These are phyloP conservation scores for Dactylellina cionopaga DNA, from an alignment of 2,329 filamentous ascomycete genomes.

Conservation along the genomic window DNA sequence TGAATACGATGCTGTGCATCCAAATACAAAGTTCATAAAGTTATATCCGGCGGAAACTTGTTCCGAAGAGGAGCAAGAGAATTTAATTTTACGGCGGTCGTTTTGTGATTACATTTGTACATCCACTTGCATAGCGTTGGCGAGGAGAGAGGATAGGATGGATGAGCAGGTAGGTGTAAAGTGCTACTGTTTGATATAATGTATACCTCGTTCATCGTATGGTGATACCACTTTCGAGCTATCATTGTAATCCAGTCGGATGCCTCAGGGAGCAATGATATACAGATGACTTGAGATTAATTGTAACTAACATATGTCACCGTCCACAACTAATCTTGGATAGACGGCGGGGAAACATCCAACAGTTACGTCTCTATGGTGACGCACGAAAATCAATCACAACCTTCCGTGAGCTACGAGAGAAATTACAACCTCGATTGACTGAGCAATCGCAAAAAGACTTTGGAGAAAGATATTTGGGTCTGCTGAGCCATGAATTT, in stretches of 20 bases:
- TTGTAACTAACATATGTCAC: background rate
- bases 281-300: background rate
- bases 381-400: conserved; percentile 38
- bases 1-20: conserved; percentile 75
- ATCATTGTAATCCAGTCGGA: too few species aligned
- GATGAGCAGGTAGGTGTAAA: conserved; percentile 61
- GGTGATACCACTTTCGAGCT: too few species aligned
- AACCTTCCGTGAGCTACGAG: conserved; percentile 27
- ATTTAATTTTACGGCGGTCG: conserved; percentile 35
- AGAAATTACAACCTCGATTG: conserved; percentile 25
- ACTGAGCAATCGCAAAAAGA: conserved; percentile 37
- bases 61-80: conserved; percentile 45
- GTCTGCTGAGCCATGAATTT: conserved; percentile 79
- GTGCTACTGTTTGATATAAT: too few species aligned
- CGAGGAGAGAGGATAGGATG: conserved; percentile 62
- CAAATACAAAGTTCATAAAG: conserved; percentile 63
- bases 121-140: conserved; percentile 64
- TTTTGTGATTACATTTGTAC: conserved; percentile 57
- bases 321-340: background rate
- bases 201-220: too few species aligned
- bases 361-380: conserved; percentile 33
- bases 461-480: conserved; percentile 56
- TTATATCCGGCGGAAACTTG: conserved; percentile 35
- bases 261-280: too few species aligned
- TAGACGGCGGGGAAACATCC: background rate